A percentile compares a stretch with the other conserved stretches of the same genome.
Evolutionary conservation across 2,329 filamentous ascomycete species (phyloP).

Genomic region (Cladophialophora immunda): DNA sequence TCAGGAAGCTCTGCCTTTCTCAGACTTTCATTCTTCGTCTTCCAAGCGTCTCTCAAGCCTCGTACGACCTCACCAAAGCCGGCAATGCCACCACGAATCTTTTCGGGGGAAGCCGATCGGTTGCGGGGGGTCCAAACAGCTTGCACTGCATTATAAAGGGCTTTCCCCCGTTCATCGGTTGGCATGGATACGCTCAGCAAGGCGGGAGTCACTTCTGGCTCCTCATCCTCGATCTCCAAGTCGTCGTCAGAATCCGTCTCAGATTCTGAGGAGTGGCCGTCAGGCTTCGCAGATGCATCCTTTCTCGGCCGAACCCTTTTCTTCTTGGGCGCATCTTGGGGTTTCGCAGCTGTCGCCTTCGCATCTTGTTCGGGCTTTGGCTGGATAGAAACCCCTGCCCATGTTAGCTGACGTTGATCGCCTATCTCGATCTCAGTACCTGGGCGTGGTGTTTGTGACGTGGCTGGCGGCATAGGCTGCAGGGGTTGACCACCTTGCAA

Average conservation of each 20-base stretch:
- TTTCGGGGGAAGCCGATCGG: slow-evolving; percentile 57
- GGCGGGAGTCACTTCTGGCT: slow-evolving; percentile 64
- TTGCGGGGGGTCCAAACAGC: slow-evolving; percentile 68
- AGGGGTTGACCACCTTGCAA: slow-evolving; percentile 37
- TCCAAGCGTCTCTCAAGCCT: slow-evolving; percentile 69
- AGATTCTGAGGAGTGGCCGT: slow-evolving; percentile 49
- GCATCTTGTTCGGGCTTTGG: slow-evolving; percentile 35
- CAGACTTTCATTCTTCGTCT: slow-evolving; percentile 63
- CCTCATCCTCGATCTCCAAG: slow-evolving; percentile 61
- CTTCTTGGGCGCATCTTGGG: slow-evolving; percentile 33
- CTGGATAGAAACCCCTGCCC: slow-evolving; percentile 15
- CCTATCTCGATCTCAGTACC: slow-evolving; percentile 10
- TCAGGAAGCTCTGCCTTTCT: slow-evolving; percentile 66
- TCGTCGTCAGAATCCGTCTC: slow-evolving; percentile 55
- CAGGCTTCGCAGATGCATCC: slow-evolving; percentile 27
- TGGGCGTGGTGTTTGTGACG: slow-evolving; percentile 10
- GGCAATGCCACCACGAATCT: slow-evolving; percentile 63
- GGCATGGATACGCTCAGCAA: slow-evolving; percentile 62
- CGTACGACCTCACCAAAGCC: slow-evolving; percentile 68
- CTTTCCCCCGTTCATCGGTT: slow-evolving; percentile 58
- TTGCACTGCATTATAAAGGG: slow-evolving; percentile 65
- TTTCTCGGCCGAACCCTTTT: slow-evolving; percentile 42
- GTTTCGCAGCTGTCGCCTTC: slow-evolving; percentile 18
- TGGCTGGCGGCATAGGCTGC: slow-evolving; percentile 16
- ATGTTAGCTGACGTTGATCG: slow-evolving; percentile 16